Conservation (phyloP, 768 basidiomycete genomes). For the Xerocomellus intermedius region DNA sequence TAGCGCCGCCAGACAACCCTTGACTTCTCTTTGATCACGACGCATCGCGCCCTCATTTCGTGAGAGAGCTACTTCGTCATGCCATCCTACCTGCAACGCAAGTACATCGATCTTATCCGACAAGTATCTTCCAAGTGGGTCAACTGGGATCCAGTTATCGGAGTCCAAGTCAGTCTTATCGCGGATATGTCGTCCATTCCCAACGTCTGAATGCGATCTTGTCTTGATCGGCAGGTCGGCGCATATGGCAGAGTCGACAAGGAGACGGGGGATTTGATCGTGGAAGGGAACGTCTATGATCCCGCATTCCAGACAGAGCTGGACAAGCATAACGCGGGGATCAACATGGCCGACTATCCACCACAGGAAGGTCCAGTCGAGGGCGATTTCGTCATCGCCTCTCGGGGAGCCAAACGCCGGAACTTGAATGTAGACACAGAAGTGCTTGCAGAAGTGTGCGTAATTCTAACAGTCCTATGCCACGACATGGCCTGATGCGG, state of each 20-base stretch:
- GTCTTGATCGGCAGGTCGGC: conserved; percentile 28
- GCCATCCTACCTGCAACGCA: conserved; percentile 22
- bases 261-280: conserved; percentile 30
- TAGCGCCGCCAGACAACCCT: neutral
- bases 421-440: no score
- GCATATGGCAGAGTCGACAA: conserved; percentile 35
- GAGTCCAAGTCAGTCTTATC: conserved; percentile 22
- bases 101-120: conserved; percentile 37
- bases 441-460: conserved; percentile 23
- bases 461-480: neutral
- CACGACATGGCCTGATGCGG: neutral
- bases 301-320: conserved; percentile 17
- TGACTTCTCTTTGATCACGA: no score
- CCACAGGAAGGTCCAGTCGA: conserved; percentile 5
- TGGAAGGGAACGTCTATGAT: conserved; percentile 37
- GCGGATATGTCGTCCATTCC: neutral
- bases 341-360: conserved; percentile 16
- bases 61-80: neutral
- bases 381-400: no score
- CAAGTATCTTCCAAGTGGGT: conserved; percentile 34
- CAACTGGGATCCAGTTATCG: conserved; percentile 36
- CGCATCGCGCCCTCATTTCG: no score
- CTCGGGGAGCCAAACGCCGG: no score
- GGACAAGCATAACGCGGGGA: conserved; percentile 3
- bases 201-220: neutral